Base-by-base conservation (phyloP, 768 basidiomycete genomes). In the Pulveroboletus sp. region DNA sequence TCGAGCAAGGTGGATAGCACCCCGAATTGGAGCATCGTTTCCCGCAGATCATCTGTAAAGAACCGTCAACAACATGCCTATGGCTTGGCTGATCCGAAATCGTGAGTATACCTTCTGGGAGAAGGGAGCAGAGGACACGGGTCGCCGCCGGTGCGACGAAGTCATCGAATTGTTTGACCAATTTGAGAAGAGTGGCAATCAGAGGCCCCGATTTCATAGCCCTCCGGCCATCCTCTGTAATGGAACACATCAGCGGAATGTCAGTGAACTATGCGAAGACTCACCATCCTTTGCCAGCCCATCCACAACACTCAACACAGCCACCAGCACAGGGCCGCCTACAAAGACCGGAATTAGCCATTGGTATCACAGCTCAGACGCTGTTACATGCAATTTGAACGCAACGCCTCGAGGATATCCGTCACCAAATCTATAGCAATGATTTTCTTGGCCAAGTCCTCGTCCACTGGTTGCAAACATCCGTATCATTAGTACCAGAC, bases 81-180 rank as follows among this genome's bases (percentile, higher is more conserved):
- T 19, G 12, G 10, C 23, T 23, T 7, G 7, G 20, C 8, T 29
- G 4, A 7, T 6, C 9, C 23, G n/a, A n/a, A n/a, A n/a, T 31
- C 25, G 2, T 25, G 35, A 14, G 47, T 43, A 16, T 25, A 66
- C 65, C 45, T n/a, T 67, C 59, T 23, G 37, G 45, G 16, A 59
- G 59, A 19, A 66, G 51, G 16, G 54, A 51, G 17, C 64, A 62
- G 20, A 66, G 49, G 2, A 61, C 57, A 16, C 55, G 61, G 3
- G 47, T 55, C 11, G 66, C 66, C 14, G 59, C 59, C 1, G 64
- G 64, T 17, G 65, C 53, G 7, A 66, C 65, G 29, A 62, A 64
- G 37, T 68, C 62, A 31, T 68, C 66, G 23, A 31, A 53, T n/a
- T 49, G 46, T 24, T 47, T 49, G 34, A 57, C 41, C 11, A 67